These are phyloP conservation scores for Zygoascus tannicola DNA, from an alignment of 805 yeast genomes.

Conservation along the genomic window DNA sequence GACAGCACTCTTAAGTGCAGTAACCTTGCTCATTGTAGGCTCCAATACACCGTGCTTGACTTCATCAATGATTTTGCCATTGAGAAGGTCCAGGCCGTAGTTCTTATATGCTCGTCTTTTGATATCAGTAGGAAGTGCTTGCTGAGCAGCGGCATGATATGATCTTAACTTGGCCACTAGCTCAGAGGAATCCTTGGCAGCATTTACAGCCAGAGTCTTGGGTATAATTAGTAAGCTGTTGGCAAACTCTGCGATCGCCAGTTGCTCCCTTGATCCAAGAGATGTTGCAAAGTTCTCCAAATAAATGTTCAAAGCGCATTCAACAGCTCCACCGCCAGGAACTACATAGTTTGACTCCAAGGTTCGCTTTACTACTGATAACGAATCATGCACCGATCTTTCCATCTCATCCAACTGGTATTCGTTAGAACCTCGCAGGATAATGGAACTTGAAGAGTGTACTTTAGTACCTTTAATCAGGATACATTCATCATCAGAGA, in stretches of 20 bases:
- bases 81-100: conserved; percentile 86
- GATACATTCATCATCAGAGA: conserved; percentile 96
- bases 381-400: conserved; percentile 89
- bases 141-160: conserved; percentile 91
- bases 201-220: conserved; percentile 92
- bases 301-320: conserved; percentile 87
- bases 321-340: conserved; percentile 99
- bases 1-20: conserved; percentile 86
- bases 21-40: conserved; percentile 88
- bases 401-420: conserved; percentile 97
- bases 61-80: conserved; percentile 87
- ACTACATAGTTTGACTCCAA: conserved; percentile 90
- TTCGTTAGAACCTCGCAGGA: conserved; percentile 89
- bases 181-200: conserved; percentile 95
- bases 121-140: conserved; percentile 69
- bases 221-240: conserved; percentile 83
- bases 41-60: conserved; percentile 80
- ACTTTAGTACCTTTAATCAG: conserved; percentile 81
- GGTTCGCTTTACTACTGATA: conserved; percentile 91
- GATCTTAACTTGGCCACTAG: conserved; percentile 91
- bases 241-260: conserved; percentile 97
- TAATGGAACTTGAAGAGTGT: conserved; percentile 84
- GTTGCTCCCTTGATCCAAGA: conserved; percentile 93
- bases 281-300: conserved; percentile 96
- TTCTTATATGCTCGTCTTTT: conserved; percentile 81